phyloP scores from a whole-genome alignment of 352 stramenopile genomes.

The Globisporangium splendens region DNA sequence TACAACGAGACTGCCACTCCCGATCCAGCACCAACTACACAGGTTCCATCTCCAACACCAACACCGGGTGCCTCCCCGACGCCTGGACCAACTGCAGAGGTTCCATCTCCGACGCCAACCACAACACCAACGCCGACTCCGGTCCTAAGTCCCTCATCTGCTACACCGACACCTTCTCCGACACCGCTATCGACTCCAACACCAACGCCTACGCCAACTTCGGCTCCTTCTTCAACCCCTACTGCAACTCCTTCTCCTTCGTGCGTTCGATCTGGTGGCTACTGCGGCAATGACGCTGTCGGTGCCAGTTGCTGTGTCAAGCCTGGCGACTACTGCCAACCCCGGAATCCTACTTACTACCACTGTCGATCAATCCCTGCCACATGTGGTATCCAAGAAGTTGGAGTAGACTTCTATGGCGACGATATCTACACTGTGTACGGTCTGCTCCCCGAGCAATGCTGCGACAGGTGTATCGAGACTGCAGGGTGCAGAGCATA shows the following conservation, averaged over 20 bases:
- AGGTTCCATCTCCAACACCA: too few relatives aligned
- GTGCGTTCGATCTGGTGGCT: not conserved
- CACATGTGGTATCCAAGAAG: not conserved
- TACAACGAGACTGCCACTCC: not conserved
- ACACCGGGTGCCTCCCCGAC: too few relatives aligned
- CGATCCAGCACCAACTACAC: too few relatives aligned
- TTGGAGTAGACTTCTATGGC: constrained; percentile 10
- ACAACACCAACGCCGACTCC: not conserved
- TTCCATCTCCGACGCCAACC: not conserved
- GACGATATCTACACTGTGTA: constrained; percentile 17
- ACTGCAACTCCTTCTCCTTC: not conserved
- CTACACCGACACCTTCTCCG: not conserved
- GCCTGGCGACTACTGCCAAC: constrained; percentile 13
- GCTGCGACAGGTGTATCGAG: constrained; percentile 13
- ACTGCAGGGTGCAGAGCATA: constrained; percentile 24
- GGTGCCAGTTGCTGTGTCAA: constrained; percentile 7
- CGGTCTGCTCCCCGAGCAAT: constrained; percentile 9
- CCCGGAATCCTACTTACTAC: constrained; percentile 11
- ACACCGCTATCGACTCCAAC: not conserved
- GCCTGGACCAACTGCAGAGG: too few relatives aligned
- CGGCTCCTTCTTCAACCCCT: not conserved
- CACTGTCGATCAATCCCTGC: not conserved
- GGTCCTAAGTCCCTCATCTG: not conserved
- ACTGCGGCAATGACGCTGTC: constrained; percentile 12
- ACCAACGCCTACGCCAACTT: constrained; percentile 12